Evolutionary conservation across 176 grass and related monocot genomes (phyloP), one percentile per base, ranked within the genome.

Genomic region (Aegilops sharonensis): DNA sequence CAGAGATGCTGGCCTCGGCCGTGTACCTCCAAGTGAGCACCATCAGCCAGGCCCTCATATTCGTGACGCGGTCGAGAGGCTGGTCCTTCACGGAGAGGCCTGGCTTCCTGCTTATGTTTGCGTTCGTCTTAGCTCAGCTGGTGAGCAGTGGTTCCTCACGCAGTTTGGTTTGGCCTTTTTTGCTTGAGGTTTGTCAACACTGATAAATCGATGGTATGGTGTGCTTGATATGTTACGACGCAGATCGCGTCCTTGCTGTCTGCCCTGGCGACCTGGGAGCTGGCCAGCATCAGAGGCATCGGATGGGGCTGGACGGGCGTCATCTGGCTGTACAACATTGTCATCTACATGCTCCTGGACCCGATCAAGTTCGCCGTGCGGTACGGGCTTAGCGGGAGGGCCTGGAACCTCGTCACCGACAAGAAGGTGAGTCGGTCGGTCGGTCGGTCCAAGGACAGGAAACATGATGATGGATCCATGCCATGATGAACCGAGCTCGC

Each of bases 21-120:
- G 84, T 94, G 11, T 94, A 92, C 68, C 90, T 94, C 35, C 93
- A 94, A 92, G 93, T 94, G 82, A 92, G 93, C 90, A 94, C 90
- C 79, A 92, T 94, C 35, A 94, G 93, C 65, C 93, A 94, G 64
- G 93, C 90, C 12, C 78, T 92, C 63, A 94, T 94, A 79, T 94
- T 94, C 52, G 93, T 94, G 85, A 94, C 90, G n/a, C 88, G 90
- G 20, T 94, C 93, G 11, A 88, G 93, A 43, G 88, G 88, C 20
- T 94, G 93, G 93, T 94, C 88, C 17, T 94, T 88, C 62, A 24
- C 85, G 5, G 92, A 94, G 85, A 81, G 90, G 61, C 92, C 92
- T 7, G 92, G 92, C 10, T 60, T 89, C 45, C 85, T 94, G 17
- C 92, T 94, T 21, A 14, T 94, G 78, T 32, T 24, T 29, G 92